Base-by-base conservation (phyloP, 2,329 filamentous ascomycete species). In the Nemania abortiva region DNA sequence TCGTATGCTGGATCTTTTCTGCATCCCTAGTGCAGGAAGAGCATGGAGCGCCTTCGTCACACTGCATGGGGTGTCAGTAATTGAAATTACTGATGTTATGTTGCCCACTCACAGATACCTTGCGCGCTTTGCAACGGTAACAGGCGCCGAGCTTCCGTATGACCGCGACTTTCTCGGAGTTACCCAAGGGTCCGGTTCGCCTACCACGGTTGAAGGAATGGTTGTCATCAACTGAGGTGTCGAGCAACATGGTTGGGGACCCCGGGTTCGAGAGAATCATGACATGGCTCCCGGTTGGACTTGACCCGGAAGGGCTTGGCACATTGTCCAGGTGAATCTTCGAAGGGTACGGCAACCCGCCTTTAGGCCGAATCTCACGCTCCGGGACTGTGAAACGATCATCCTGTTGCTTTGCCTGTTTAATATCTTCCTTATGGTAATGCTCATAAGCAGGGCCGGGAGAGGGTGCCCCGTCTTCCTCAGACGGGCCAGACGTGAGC, bases 131-230 rank as follows among this genome's bases (percentile, higher is more conserved):
- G 76, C 85, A 87, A 65, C 81, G 82, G 63, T 83, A 79, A 72
- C 85, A 87, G 39, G 85, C 84, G 66, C 82, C 82, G 73, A 79
- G 80, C 74, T 84, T 83, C 71, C 85, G 84, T 63, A 87, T 84
- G 63, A 82, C 81, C 61, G 83, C 84, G 52, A 85, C 86, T 76
- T 85, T 81, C 68, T 82, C 79, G 52, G 74, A 74, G 59, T 79
- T 77, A n/a, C 74, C 65, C 55, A 79, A 64, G 34, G 77, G 77
- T 42, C 72, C 70, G 22, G 69, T 73, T 58, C 77, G 76, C 64
- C 73, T 76, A 53, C 77, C 77, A 66, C 75, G 76, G 65, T 70
- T 74, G 39, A 70, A 67, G 3, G 65, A 52, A 31, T 75, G 74
- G 56, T 66, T 74, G 29, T 67, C 70, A 37, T 69, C 71, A 31